Evolutionary conservation across 768 basidiomycete genomes (phyloP).

Genomic region (Naematelia aurantialba): DNA sequence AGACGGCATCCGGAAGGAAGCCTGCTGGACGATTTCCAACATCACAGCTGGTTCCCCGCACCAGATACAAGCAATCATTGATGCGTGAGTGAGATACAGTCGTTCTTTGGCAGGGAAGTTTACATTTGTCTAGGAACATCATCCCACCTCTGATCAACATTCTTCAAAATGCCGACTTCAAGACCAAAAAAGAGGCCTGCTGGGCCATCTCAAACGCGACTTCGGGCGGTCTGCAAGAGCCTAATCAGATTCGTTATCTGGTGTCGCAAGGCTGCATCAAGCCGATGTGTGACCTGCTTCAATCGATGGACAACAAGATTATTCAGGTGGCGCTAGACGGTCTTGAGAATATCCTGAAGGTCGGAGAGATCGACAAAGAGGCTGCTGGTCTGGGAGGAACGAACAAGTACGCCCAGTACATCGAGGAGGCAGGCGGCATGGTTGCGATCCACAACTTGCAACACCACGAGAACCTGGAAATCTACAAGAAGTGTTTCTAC

Average conservation of each 20-base stretch:
- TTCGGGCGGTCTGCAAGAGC: slow-evolving; percentile 93
- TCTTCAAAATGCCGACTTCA: slow-evolving; percentile 95
- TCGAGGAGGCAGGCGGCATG: slow-evolving; percentile 99
- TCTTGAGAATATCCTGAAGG: slow-evolving; percentile 94
- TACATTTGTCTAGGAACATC: slow-evolving; percentile 55
- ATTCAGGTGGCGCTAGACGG: slow-evolving; percentile 94
- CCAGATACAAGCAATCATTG: slow-evolving; percentile 95
- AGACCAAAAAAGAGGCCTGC: slow-evolving; percentile 98
- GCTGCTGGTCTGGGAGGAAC: slow-evolving; percentile 72
- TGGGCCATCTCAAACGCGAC: slow-evolving; percentile 99
- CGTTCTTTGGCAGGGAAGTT: background rate
- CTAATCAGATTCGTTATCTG: slow-evolving; percentile 93
- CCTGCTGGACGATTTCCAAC: slow-evolving; percentile 99
- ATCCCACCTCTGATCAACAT: slow-evolving; percentile 98
- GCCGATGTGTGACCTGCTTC: slow-evolving; percentile 90
- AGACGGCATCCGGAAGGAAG: slow-evolving; percentile 98
- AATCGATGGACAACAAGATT: slow-evolving; percentile 99
- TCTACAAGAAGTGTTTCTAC: slow-evolving; percentile 99
- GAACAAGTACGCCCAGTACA: slow-evolving; percentile 89
- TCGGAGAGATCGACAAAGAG: slow-evolving; percentile 91
- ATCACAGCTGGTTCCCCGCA: slow-evolving; percentile 94
- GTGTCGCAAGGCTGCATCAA: slow-evolving; percentile 98
- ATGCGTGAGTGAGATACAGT: slow-evolving; percentile 66
- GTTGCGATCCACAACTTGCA: slow-evolving; percentile 97
- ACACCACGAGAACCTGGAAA: slow-evolving; percentile 98